Percentiles rank a stretch among this genome's conserved stretches.
Conservation (phyloP, 179 eudicot genomes). For the Beta corolliflora region DNA sequence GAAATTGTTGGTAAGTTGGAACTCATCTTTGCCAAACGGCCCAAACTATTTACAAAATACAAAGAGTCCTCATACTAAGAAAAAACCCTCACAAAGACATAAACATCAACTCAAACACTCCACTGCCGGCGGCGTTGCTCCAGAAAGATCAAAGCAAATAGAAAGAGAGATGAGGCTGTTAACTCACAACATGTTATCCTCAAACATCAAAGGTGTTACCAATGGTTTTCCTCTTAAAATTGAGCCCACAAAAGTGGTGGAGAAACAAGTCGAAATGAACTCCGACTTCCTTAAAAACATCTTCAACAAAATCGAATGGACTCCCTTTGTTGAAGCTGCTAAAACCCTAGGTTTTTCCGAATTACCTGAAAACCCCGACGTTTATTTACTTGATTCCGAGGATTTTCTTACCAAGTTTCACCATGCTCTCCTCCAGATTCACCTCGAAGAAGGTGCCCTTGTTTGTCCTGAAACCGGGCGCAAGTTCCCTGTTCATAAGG, state of each 20-base stretch:
- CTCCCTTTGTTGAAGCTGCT: constrained; percentile 58
- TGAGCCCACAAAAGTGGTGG: constrained; percentile 50
- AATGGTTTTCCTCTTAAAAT: constrained; percentile 68
- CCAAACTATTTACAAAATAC: no score
- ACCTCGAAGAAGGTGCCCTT: constrained; percentile 78
- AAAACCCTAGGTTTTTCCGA: constrained; percentile 60
- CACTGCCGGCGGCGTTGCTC: background rate
- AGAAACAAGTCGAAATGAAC: constrained; percentile 62
- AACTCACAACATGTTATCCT: constrained; percentile 81
- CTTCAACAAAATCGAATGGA: constrained; percentile 63
- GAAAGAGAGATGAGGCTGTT: constrained; percentile 84
- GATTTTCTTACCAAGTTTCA: constrained; percentile 66
- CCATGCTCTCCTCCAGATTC: constrained; percentile 70
- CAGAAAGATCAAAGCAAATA: background rate
- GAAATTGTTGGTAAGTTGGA: no score
- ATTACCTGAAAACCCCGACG: constrained; percentile 58
- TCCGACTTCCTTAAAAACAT: constrained; percentile 59
- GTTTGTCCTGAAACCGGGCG: constrained; percentile 79
- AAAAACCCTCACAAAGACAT: no score
- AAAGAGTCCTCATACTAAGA: no score
- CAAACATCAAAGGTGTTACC: constrained; percentile 71
- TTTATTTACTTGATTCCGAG: constrained; percentile 49
- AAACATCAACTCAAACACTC: no score
- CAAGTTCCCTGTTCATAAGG: constrained; percentile 68
- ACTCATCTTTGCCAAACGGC: no score